Percentiles rank a stretch among this genome's conserved stretches.
Evolutionary conservation across 1,284 basidiomycete species (phyloP).

Genomic region (Caloboletus firmus): DNA sequence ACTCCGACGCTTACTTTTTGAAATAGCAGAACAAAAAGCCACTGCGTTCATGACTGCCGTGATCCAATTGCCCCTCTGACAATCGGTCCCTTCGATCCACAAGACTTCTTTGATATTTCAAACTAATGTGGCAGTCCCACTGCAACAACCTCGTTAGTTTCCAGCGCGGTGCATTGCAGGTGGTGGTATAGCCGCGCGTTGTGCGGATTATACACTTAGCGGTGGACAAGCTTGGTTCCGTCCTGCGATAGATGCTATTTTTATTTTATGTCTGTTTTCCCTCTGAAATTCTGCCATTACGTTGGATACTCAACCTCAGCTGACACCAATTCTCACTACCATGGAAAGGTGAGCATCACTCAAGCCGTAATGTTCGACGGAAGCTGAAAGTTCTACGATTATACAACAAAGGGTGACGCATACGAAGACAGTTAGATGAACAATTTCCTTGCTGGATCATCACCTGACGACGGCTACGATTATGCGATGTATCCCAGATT

Average conservation of each 20-base stretch:
- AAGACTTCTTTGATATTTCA: no score
- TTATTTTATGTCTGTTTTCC: not conserved
- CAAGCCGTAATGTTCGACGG: not conserved
- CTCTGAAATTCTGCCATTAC: not conserved
- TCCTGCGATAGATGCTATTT: not conserved
- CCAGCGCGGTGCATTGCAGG: not conserved
- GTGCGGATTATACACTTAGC: not conserved
- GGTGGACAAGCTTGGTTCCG: not conserved
- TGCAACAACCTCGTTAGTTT: not conserved
- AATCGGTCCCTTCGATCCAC: not conserved
- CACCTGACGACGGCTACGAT: not conserved
- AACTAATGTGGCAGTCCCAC: not conserved
- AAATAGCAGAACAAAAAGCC: conserved; percentile 28
- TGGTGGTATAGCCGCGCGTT: not conserved
- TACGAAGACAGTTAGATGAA: not conserved
- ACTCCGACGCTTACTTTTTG: not conserved
- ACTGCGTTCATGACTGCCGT: not conserved
- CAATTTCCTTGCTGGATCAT: not conserved
- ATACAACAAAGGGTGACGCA: not conserved
- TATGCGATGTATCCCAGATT: not conserved
- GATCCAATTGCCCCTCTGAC: not conserved
- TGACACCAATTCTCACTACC: not conserved
- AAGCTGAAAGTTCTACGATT: not conserved
- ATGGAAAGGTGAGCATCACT: not conserved
- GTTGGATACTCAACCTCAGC: not conserved